Percentiles rank a stretch among this genome's conserved stretches.
Evolutionary conservation across 257 asterid genomes (phyloP).

Genomic region (Solanum sparsipilum): DNA sequence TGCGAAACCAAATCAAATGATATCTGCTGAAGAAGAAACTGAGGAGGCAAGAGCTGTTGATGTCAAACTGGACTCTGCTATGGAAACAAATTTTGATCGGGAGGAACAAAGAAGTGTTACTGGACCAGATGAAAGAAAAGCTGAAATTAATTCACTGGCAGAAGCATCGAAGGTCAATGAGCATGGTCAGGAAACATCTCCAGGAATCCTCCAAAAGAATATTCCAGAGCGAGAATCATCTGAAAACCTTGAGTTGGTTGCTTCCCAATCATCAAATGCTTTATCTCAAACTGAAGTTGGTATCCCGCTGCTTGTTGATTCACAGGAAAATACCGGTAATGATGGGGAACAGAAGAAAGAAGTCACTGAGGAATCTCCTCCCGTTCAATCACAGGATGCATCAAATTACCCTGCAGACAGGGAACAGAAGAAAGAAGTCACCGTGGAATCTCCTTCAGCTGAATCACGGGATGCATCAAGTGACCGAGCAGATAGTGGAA

Average conservation of each 20-base stretch:
- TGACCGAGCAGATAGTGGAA: slow-evolving; percentile 27
- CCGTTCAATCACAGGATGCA: slow-evolving; percentile 26
- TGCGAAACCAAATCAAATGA: background rate
- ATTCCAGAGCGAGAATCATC: slow-evolving; percentile 23
- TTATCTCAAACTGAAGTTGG: slow-evolving; percentile 19
- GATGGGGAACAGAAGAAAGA: slow-evolving; percentile 25
- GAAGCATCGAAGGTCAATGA: slow-evolving; percentile 35
- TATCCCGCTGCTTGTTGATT: slow-evolving; percentile 14
- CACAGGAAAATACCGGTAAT: slow-evolving; percentile 25
- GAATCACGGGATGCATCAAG: slow-evolving; percentile 28
- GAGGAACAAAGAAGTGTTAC: slow-evolving; percentile 25
- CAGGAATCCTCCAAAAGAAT: slow-evolving; percentile 20
- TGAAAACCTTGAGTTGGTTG: slow-evolving; percentile 17
- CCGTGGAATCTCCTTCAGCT: slow-evolving; percentile 21
- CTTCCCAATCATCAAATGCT: slow-evolving; percentile 27
- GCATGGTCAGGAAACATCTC: slow-evolving; percentile 32
- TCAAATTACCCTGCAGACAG: slow-evolving; percentile 23
- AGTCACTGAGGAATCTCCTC: slow-evolving; percentile 13
- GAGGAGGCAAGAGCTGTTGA: slow-evolving; percentile 18
- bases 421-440: slow-evolving; percentile 1
- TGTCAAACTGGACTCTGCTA: slow-evolving; percentile 25
- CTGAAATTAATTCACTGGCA: slow-evolving; percentile 23
- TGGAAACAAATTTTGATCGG: slow-evolving; percentile 19
- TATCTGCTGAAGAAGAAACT: slow-evolving; percentile 7
- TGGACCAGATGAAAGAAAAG: slow-evolving; percentile 24